Conservation (phyloP, 352 stramenopile genomes). For the Globisporangium cylindrosporum region DNA sequence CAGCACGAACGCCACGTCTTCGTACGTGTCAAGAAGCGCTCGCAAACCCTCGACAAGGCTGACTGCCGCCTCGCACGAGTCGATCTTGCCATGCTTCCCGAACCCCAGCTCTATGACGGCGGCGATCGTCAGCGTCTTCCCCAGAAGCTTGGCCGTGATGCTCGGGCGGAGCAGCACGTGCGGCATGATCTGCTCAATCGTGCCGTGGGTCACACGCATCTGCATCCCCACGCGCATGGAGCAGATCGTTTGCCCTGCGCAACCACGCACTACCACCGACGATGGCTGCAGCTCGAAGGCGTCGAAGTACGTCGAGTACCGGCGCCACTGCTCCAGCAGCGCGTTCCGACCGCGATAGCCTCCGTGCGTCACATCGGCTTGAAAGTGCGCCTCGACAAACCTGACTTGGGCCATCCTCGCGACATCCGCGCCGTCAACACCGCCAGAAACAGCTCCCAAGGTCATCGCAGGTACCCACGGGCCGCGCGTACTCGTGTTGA, state of each 20-base stretch:
- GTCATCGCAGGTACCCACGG: conserved; percentile 2
- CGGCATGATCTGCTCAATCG: conserved; percentile 16
- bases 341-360: conserved; percentile 18
- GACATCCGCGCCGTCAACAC: not conserved
- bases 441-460: conserved; percentile 7
- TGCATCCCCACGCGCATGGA: conserved; percentile 12
- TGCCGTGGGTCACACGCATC: conserved; percentile 15
- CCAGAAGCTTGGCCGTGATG: not conserved
- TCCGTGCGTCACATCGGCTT: conserved; percentile 15
- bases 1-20: conserved; percentile 20
- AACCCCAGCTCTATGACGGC: not conserved
- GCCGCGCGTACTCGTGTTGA: conserved; percentile 3
- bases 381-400: conserved; percentile 22
- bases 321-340: conserved; percentile 30
- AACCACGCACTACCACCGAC: conserved; percentile 10
- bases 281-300: conserved; percentile 13
- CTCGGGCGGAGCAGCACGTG: conserved; percentile 10
- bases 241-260: conserved; percentile 4
- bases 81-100: not conserved
- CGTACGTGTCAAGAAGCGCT: conserved; percentile 19
- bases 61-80: conserved; percentile 1
- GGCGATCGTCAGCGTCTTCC: not conserved
- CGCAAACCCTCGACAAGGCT: conserved; percentile 18
- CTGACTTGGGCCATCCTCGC: conserved; percentile 17
- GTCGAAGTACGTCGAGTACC: conserved; percentile 21